Conservation (phyloP, 139 green algal species). For the Gonium pectorale region DNA sequence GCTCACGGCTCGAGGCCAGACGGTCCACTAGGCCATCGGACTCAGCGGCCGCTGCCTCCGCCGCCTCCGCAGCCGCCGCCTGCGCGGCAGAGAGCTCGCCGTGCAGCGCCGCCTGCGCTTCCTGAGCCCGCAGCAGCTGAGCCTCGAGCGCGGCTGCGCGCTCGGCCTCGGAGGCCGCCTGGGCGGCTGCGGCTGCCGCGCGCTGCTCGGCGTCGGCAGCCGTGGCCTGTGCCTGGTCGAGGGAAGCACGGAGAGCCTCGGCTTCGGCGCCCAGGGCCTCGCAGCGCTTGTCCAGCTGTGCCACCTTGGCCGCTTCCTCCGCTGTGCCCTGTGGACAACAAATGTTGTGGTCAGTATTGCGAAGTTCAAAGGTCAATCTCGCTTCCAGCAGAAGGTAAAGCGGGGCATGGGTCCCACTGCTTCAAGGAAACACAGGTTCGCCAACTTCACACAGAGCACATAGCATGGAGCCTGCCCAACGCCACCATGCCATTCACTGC, state of each 20-base stretch:
- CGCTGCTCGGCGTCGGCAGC: background rate
- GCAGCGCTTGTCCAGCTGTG: conserved; percentile 37
- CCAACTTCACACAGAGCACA: too few species aligned
- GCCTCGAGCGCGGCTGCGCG: background rate
- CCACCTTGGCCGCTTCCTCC: background rate
- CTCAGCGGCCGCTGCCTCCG: background rate
- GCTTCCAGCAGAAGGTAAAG: too few species aligned
- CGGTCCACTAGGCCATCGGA: background rate
- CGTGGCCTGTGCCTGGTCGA: background rate
- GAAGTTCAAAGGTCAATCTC: too few species aligned
- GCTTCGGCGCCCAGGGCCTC: background rate
- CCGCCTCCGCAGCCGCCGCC: background rate
- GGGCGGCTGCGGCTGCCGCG: background rate
- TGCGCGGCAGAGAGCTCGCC: background rate
- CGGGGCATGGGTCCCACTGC: too few species aligned
- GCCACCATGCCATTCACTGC: too few species aligned
- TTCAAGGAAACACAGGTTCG: too few species aligned
- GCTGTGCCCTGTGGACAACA: too few species aligned
- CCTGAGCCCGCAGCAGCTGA: background rate
- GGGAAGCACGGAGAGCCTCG: background rate
- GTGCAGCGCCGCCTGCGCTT: background rate
- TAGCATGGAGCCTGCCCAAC: too few species aligned
- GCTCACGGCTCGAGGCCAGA: conserved; percentile 22
- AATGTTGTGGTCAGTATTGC: too few species aligned
- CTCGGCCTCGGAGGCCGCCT: background rate